Base-by-base conservation (phyloP, 345 rosid species). In the Sapria himalayana region DNA sequence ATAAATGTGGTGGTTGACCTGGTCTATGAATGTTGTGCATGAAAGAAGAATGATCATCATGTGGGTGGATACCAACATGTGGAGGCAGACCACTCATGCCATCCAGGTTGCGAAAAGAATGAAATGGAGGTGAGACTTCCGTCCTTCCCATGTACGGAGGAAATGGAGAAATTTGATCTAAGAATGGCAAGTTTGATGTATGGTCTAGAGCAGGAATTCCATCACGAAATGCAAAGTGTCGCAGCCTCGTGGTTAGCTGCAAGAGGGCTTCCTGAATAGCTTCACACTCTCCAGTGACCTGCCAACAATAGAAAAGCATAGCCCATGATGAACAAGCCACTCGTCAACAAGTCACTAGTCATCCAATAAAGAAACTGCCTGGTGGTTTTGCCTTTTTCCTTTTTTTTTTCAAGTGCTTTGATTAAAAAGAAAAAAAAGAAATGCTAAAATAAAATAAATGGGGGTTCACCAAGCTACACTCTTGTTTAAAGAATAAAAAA, bases 241-340 rank as follows among this genome's bases (percentile, higher is more conserved):
- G 72, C 61, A 75, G 54, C 59, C 85, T 64, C 14, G 66, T 45
- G 44, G 85, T 75, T 67, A 79, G 70, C 60, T 68, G 81, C 46
- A 75, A 19, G 19, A 79, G 64, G 45, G 85, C 92, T 22, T 79
- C 92, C 43, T 57, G 73, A 59, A 79, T 78, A 39, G 59, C 61
- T 37, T 79, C 78, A 63, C 45, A 49, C 27, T 70, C 85, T 43
- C 92, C 92, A 5, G 56, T 66, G 25, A 79, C 58, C 92, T 79
- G 62, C 29, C 34, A 46, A 18, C 19, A 32, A 29, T 45, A 32
- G 22, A 16, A 57, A 9, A 19, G 19, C 9, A 42, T n/a, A 42
- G 22, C n/a, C n/a, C n/a, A n/a, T n/a, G n/a, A n/a, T n/a, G n/a
- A n/a, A n/a, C n/a, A n/a, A n/a, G n/a, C n/a, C n/a, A n/a, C n/a